Evolutionary conservation across 176 grass and related monocot genomes (phyloP), one percentile per base, ranked within the genome.

Genomic region (Echinochloa phyllopogon): DNA sequence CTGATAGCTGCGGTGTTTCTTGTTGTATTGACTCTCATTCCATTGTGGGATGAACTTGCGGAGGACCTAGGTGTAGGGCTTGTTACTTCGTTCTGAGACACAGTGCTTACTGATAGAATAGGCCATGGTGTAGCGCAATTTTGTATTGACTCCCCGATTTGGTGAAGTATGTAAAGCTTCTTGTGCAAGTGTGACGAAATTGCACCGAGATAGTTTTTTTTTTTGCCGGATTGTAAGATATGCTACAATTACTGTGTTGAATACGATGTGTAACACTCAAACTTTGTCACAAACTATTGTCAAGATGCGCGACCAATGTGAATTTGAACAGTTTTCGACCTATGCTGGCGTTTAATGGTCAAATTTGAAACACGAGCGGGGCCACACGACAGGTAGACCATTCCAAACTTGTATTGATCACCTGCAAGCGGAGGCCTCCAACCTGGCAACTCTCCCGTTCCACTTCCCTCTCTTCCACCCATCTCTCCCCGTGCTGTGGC

Each of bases 11-110:
- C 88, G 8, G 82, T 95, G 55, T 86, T 94, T 82, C 88, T 99
- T 82, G 96, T 96, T 33, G 78, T 94, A 10, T 58, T 94, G 42
- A 99, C 92, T 29, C 94, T 99, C 44, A 94, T 99, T 67, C 96
- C 96, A 0, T 16, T 99, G 36, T 96, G 91, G 93, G 96, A 99
- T 70, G 96, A 99, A 44, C 91, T 99, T 49, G 96, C 93, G 21
- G 96, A 99, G 87, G 96, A 99, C 6, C 81, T 99, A 74, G 96
- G 96, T 16, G 80, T 99, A 79, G 96, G 96, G 23, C 89, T 99
- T 37, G 94, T 92, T 15, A 82, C 83, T 37, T 78, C 89, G 12
- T 94, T 99, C 44, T 99, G 87, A 96, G 89, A 74, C 50, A n/a
- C 60, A 27, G 6, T 21, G 48, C 38, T 76, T 80, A 65, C 59